Base-by-base conservation (phyloP, 164 flowering plant species). In the Saururus chinensis region DNA sequence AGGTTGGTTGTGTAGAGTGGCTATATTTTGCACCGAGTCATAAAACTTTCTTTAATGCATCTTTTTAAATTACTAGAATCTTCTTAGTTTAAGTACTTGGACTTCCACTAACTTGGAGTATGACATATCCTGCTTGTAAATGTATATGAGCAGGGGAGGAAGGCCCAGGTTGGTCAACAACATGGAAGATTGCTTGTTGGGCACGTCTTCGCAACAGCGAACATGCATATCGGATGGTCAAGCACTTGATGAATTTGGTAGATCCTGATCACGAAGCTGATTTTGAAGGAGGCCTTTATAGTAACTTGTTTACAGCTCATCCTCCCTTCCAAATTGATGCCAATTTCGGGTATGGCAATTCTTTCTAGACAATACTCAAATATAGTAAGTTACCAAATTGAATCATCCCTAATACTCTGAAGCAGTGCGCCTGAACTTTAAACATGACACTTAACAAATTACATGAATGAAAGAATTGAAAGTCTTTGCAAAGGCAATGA, bases 151-250 rank as follows among this genome's bases (percentile, higher is more conserved):
- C 81, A 90, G 97, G 98, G 54, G 98, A 82, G 68, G 96, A 87
- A 0, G 98, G 96, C 59, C 98, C 98, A 22, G 98, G 98, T 58
- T 92, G 98, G 98, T 92, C 98, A 42, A 89, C 95, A 22, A 72
- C 83, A 53, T 92, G 98, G 98, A 92, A 92, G 75, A 70, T 68
- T 64, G 75, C 86, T 55, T 53, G 84, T 23, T 87, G 98, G 96
- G 96, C 96, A 13, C 92, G 86, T 48, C 87, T 92, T 68, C 89
- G 70, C 53, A 79, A 75, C 70, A 83, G 89, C 59, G 89, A 81
- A 68, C 82, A 82, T 72, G 85, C 96, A 63, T 92, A 92, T 68
- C 74, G 79, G 40, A 85, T 92, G 96, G 78, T 92, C 55, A 87
- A 83, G 75, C 92, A 86, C 75, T 68, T 89, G 71, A 57, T 89